phyloP scores from a whole-genome alignment of 2,329 filamentous ascomycete species.

The Blastomyces percursus region DNA sequence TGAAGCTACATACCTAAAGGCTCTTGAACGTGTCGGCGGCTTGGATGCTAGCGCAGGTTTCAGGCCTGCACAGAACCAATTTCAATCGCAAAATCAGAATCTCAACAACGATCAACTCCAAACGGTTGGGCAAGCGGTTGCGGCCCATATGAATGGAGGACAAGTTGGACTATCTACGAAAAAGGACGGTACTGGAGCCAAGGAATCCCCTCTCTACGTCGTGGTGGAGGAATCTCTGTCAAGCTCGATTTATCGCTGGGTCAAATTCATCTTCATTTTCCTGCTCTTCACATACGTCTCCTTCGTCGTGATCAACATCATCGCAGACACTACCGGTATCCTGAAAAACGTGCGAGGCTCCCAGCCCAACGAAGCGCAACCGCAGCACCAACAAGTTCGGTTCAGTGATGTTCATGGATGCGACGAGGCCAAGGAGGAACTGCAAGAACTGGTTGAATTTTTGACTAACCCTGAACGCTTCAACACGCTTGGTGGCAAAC shows the following conservation, averaged over 20 bases:
- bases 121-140: conserved; percentile 70
- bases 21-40: conserved; percentile 53
- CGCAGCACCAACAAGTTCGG: conserved; percentile 80
- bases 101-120: conserved; percentile 56
- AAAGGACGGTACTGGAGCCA: conserved; percentile 53
- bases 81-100: conserved; percentile 21
- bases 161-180: conserved; percentile 46
- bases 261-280: conserved; percentile 75
- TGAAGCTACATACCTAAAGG: conserved; percentile 69
- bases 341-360: conserved; percentile 65
- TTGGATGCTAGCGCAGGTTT: conserved; percentile 19
- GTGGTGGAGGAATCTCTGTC: conserved; percentile 85
- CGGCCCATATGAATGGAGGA: conserved; percentile 57
- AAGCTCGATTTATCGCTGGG: conserved; percentile 74
- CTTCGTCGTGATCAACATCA: conserved; percentile 65
- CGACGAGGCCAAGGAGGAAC: conserved; percentile 95
- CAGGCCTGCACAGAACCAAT: conserved; percentile 13
- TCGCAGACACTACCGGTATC: conserved; percentile 69
- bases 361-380: conserved; percentile 73
- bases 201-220: conserved; percentile 82
- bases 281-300: conserved; percentile 67
- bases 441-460: conserved; percentile 95
- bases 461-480: conserved; percentile 88
- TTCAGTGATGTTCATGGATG: conserved; percentile 95
- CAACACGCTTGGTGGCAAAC: conserved; percentile 84